Conservation (phyloP, 1,139 yeast genomes). For the Scheffersomyces stambukii region DNA sequence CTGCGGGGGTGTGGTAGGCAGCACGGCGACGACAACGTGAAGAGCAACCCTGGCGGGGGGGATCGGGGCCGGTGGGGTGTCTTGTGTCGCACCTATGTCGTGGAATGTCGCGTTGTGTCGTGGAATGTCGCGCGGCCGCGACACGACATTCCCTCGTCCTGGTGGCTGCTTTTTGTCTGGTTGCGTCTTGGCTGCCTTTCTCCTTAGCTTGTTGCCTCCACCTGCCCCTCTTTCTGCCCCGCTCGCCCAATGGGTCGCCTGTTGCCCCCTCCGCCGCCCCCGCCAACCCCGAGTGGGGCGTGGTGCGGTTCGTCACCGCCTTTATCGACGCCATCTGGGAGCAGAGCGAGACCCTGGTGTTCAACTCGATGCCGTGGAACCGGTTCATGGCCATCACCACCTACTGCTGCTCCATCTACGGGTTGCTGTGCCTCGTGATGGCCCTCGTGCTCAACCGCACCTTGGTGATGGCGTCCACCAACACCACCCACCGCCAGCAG, state of each 20-base stretch:
- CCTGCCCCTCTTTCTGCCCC: too few relatives aligned
- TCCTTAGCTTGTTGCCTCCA: too few relatives aligned
- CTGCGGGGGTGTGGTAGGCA: too few relatives aligned
- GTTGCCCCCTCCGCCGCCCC: slow-evolving; percentile 2
- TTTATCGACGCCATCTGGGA: slow-evolving; percentile 21
- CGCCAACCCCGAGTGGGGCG: slow-evolving; percentile 8
- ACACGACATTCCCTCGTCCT: too few relatives aligned
- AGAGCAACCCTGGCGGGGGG: slow-evolving; percentile 12
- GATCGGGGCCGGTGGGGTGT: slow-evolving; percentile 18
- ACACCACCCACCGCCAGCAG: slow-evolving; percentile 26
- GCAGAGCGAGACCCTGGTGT: slow-evolving; percentile 16
- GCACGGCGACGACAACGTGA: slow-evolving; percentile 13
- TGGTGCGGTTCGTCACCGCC: slow-evolving; percentile 13
- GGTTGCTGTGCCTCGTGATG: slow-evolving; percentile 51
- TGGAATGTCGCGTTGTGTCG: too few relatives aligned
- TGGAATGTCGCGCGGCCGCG: too few relatives aligned
- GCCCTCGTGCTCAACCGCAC: slow-evolving; percentile 65
- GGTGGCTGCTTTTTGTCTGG: too few relatives aligned
- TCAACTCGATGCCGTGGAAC: slow-evolving; percentile 11
- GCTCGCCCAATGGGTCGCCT: not conserved
- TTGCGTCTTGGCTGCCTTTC: too few relatives aligned
- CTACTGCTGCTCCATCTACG: slow-evolving; percentile 35
- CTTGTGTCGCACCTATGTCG: not conserved
- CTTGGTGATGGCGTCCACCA: slow-evolving; percentile 60
- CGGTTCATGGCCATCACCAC: slow-evolving; percentile 19